Base-by-base conservation (phyloP, 192 early-diverging fungal genomes). In the Irineochytrium annulatum region DNA sequence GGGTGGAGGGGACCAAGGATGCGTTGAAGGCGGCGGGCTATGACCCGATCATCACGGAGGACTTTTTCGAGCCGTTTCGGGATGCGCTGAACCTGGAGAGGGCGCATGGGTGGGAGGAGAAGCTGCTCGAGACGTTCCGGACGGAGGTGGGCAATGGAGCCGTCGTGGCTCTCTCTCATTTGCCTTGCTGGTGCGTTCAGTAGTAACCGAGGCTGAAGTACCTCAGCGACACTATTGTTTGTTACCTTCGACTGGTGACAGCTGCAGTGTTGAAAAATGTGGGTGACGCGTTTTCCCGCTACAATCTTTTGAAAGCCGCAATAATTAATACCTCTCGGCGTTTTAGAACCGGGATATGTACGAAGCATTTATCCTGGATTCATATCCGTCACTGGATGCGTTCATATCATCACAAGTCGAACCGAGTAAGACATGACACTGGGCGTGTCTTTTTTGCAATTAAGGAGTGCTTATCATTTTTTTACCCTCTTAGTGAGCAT, bases 351-450 rank as follows among this genome's bases (percentile, higher is more conserved):
- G 72, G 1, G 74, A 79, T 43, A 13, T 82, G 46, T 82, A 76
- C 57, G 80, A 82, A 52, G 73, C 72, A 2, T 82, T 82, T 62
- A 67, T 81, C 14, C 55, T 79, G n/a, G 77, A 77, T 39, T 57
- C 57, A 30, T 73, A 72, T 51, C 76, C 77, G 0, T 59, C 71
- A 1, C 29, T 82, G 0, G 73, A 79, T 1, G 52, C 30, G 4
- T 77, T 80, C 55, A 79, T 79, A 33, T 43, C 43, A 3, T 33
- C 65, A 13, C 74, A 77, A 67, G 77, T 79, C 22, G 77, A 73
- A 49, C 77, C 77, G 33, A 76, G 73, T 75, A 45, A 33, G 67
- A 71, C 4, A 59, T 3, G 34, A n/a, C n/a, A n/a, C n/a, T n/a
- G n/a, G n/a, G n/a, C n/a, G n/a, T n/a, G n/a, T n/a, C n/a, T n/a